Evolutionary conservation across 2,329 filamentous ascomycete genomes (phyloP), one percentile per base, ranked within the genome.

Genomic region (Botrytis medusae): DNA sequence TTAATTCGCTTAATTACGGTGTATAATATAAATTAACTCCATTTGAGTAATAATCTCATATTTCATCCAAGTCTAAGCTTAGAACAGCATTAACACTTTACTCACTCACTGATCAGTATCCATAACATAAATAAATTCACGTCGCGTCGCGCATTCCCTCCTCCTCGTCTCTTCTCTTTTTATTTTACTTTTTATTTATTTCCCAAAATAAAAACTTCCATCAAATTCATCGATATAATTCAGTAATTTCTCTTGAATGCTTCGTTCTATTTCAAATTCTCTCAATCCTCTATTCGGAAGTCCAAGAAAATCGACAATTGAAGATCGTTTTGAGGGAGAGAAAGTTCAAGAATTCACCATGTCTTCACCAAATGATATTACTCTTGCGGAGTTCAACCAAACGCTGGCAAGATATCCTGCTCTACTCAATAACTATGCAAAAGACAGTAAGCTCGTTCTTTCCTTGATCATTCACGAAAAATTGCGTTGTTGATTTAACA

Each of bases 391-490:
- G 59, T 81, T 81, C 68, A 77, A 79, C 67, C 77, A 77, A 25
- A 77, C 77, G 32, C 67, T 81, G 42, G 34, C 62, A 42, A 74
- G 78, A 59, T 81, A 81, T 72, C 77, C 77, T 7, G 71, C 67
- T 22, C 64, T 81, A 8, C 67, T 81, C 20, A 74, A 77, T 59
- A 73, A 69, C 12, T 69, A 77, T 22, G 74, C 69, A 34, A 78
- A 76, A 62, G 59, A 73, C 73, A 63, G 79, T 81, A 76, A 60
- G 78, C 78, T 62, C 44, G 29, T 54, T 42, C 34, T 25, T 63
- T 40, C 25, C 64, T 59, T 70, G 7, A 34, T 10, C 10, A 8
- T 54, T 44, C 61, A 16, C 37, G 40, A 69, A 61, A 44, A 51
- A 34, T 34, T 40, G 44, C 69, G 48, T 54, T 65, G 67, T 72